Conservation (phyloP, 83 land plant genomes). For the Larix sibirica region DNA sequence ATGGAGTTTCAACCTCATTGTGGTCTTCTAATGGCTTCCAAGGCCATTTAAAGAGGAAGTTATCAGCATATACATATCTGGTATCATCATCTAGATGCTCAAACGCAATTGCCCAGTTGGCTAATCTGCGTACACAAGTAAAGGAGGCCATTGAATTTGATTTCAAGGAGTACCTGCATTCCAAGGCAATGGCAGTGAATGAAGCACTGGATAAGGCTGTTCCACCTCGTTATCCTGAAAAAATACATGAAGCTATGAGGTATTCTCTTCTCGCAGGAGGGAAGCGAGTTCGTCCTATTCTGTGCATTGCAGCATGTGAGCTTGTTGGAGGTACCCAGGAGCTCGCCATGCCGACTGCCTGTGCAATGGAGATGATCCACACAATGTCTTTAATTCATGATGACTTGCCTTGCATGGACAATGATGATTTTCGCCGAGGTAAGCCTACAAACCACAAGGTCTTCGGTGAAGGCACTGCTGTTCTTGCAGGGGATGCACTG, state of each 20-base stretch:
- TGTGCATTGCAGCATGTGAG: constrained; percentile 71
- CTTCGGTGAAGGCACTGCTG: constrained; percentile 35
- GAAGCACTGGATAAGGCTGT: constrained; percentile 43
- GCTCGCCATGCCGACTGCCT: constrained; percentile 53
- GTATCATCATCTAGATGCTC: too few relatives aligned
- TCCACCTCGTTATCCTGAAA: constrained; percentile 18
- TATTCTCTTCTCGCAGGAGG: constrained; percentile 83
- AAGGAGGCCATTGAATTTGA: too few relatives aligned
- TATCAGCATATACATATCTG: too few relatives aligned
- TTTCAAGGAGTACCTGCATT: constrained; percentile 28
- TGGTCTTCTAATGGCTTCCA: too few relatives aligned
- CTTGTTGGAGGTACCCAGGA: constrained; percentile 51
- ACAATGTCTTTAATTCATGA: constrained; percentile 80
- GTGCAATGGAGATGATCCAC: constrained; percentile 78
- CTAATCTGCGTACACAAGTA: too few relatives aligned
- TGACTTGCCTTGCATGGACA: constrained; percentile 81
- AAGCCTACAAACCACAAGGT: constrained; percentile 47
- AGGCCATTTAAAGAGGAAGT: too few relatives aligned
- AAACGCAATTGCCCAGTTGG: too few relatives aligned
- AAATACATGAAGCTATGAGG: constrained; percentile 51
- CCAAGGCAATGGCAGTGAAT: constrained; percentile 38
- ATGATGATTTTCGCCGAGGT: constrained; percentile 64
- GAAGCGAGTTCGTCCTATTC: constrained; percentile 67
- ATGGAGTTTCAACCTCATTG: too few relatives aligned
- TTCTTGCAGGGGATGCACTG: constrained; percentile 72